These are phyloP conservation scores for Hemisphaericaspora xylofermentans DNA, from an alignment of 1,139 yeast species.

Conservation along the genomic window DNA sequence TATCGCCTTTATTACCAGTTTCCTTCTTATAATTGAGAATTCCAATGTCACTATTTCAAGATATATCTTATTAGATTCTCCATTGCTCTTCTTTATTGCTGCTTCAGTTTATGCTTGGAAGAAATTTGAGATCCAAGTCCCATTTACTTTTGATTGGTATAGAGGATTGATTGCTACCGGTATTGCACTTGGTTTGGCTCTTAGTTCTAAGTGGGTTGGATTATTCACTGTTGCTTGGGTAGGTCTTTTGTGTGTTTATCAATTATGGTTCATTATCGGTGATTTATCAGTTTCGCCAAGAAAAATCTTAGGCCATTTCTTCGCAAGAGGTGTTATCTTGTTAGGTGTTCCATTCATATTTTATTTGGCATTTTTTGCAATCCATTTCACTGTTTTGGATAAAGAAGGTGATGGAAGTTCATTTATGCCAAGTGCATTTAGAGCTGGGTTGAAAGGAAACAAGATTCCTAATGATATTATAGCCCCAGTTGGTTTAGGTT, in stretches of 20 bases:
- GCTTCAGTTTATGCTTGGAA: conserved; percentile 78
- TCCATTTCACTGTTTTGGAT: conserved; percentile 72
- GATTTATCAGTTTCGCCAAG: conserved; percentile 66
- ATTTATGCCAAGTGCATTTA: conserved; percentile 87
- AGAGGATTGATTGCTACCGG: conserved; percentile 73
- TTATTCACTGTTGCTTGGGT: conserved; percentile 92
- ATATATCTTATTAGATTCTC: conserved; percentile 87
- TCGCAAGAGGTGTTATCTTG: conserved; percentile 56
- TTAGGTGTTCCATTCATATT: conserved; percentile 68
- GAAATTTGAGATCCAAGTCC: conserved; percentile 74
- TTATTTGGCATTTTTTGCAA: conserved; percentile 70
- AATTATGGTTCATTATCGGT: conserved; percentile 86
- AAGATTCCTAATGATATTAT: conserved; percentile 63
- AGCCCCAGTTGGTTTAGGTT: conserved; percentile 87
- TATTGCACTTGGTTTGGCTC: conserved; percentile 80
- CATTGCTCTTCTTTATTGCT: conserved; percentile 88
- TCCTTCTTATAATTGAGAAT: conserved; percentile 76
- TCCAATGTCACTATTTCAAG: conserved; percentile 87
- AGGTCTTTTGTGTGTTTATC: conserved; percentile 71
- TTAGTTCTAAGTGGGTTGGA: conserved; percentile 96
- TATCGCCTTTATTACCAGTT: conserved; percentile 66
- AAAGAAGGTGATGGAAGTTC: conserved; percentile 87
- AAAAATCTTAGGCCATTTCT: conserved; percentile 52
- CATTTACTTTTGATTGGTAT: conserved; percentile 72
- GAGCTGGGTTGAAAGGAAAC: conserved; percentile 72